Base-by-base conservation (phyloP, 371 early-diverging fungal species). In the Syncephalastrum monosporum region DNA sequence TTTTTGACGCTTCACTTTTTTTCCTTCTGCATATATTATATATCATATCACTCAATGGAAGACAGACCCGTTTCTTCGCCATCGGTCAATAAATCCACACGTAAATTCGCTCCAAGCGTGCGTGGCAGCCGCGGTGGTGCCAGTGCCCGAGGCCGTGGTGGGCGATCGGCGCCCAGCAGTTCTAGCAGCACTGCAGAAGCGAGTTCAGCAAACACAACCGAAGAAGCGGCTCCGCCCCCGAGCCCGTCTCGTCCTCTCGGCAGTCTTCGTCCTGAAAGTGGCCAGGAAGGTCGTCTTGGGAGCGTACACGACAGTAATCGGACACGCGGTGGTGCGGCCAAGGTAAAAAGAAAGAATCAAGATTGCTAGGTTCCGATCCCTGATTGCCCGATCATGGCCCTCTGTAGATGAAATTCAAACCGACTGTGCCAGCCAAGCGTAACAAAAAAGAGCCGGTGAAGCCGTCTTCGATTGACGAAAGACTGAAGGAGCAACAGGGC, bases 361-460 rank as follows among this genome's bases (percentile, higher is more conserved):
- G 7, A 17, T 38, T 13, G 3, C 46, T 12, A 19, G 21, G 41
- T 16, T 0, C 5, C 15, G 46, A n/a, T 46, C 19, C n/a, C 8
- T 56, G 42, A 17, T 23, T 43, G 8, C 14, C 24, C 25, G 17
- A n/a, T 53, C 46, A 42, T 46, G 42, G 44, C 4, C 6, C 47
- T 24, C 14, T 24, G 38, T 69, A 84, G 82, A 72, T 82, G 73
- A 85, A 85, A 68, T 87, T 87, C 59, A 77, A 81, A 50, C 87
- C 87, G 14, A 85, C 82, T 0, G 69, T 87, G 16, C 85, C 87
- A 2, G 57, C 78, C 1, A 82, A 75, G 57, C 75, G 86, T 65
- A 82, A 80, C 56, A 84, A 84, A 66, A 83, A 83, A 66, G 83
- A 81, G 68, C 77, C 74, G 84, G 23, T 62, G 10, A 48, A 49